phyloP scores from a whole-genome alignment of 2,329 filamentous ascomycete species.

The Talaromyces sp. region DNA sequence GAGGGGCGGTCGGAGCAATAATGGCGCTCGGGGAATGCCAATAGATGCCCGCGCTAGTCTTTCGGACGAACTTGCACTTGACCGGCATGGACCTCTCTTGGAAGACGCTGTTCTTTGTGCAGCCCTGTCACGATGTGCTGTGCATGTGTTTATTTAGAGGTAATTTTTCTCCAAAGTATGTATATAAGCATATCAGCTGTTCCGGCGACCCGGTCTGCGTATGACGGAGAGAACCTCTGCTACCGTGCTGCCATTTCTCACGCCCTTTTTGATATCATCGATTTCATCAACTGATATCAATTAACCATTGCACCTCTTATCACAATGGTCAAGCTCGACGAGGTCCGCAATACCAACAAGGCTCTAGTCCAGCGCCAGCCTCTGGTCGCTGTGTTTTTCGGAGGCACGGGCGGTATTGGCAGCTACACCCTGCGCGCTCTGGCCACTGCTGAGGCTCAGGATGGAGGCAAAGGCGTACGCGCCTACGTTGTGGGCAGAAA shows the following conservation, averaged over 20 bases:
- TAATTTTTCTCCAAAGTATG: not conserved
- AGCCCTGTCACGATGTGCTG: not conserved
- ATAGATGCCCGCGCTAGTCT: not conserved
- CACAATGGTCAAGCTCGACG: conserved; percentile 6
- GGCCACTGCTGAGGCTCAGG: conserved; percentile 1
- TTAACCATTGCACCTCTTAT: not conserved
- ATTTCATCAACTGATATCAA: not conserved
- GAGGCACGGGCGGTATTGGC: conserved; percentile 7
- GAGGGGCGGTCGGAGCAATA: not conserved
- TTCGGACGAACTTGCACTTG: not conserved
- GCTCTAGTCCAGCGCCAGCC: conserved; percentile 4
- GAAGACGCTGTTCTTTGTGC: not conserved
- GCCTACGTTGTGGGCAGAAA: conserved; percentile 8
- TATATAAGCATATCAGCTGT: not conserved
- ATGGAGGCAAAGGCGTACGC: conserved; percentile 4
- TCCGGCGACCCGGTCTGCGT: not conserved
- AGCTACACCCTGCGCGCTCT: conserved; percentile 5
- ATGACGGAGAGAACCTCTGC: not conserved
- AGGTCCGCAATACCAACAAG: conserved; percentile 2
- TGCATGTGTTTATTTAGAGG: not conserved
- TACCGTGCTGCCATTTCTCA: not conserved
- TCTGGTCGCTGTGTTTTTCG: conserved; percentile 7
- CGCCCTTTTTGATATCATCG: not conserved
- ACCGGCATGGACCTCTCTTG: not conserved
- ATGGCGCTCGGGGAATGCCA: not conserved